These are phyloP conservation scores for Malassezia yamatoensis DNA, from an alignment of 1,284 basidiomycete genomes.

Conservation along the genomic window DNA sequence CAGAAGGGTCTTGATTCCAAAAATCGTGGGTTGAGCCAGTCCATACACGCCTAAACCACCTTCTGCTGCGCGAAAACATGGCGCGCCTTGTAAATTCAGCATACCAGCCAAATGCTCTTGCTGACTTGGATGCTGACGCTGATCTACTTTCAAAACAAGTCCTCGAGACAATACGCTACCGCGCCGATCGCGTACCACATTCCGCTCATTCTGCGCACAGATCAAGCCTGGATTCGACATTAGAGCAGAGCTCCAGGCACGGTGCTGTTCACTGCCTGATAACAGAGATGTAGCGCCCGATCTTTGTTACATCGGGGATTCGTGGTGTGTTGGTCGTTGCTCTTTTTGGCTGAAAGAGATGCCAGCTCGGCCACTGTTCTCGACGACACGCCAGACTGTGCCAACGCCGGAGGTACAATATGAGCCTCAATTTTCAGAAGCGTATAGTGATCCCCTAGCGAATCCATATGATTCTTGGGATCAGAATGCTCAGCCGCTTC, in stretches of 20 bases:
- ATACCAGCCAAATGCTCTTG: constrained; percentile 52
- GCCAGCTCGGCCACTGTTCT: constrained; percentile 1
- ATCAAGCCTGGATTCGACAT: constrained; percentile 1
- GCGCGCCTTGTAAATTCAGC: constrained; percentile 77
- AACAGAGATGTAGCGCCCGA: background rate
- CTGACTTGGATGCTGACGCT: constrained; percentile 16
- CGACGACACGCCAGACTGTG: background rate
- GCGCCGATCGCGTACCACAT: constrained; percentile 70
- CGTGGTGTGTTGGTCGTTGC: background rate
- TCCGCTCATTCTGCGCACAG: constrained; percentile 21
- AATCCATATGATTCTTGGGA: background rate
- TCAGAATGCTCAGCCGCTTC: background rate
- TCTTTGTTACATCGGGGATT: background rate
- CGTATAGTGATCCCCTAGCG: background rate
- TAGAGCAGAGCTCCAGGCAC: background rate
- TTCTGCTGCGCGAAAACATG: constrained; percentile 70
- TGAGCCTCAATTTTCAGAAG: background rate
- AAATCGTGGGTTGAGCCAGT: constrained; percentile 78
- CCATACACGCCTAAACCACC: constrained; percentile 51
- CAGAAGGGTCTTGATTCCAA: constrained; percentile 82
- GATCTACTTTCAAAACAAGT: constrained; percentile 76
- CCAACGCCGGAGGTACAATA: constrained; percentile 1
- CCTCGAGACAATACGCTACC: constrained; percentile 81
- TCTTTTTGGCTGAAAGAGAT: background rate
- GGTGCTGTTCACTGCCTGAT: background rate